Evolutionary conservation across 371 early-diverging fungal species (phyloP).

Genomic region (Syncephalastrum sp.): DNA sequence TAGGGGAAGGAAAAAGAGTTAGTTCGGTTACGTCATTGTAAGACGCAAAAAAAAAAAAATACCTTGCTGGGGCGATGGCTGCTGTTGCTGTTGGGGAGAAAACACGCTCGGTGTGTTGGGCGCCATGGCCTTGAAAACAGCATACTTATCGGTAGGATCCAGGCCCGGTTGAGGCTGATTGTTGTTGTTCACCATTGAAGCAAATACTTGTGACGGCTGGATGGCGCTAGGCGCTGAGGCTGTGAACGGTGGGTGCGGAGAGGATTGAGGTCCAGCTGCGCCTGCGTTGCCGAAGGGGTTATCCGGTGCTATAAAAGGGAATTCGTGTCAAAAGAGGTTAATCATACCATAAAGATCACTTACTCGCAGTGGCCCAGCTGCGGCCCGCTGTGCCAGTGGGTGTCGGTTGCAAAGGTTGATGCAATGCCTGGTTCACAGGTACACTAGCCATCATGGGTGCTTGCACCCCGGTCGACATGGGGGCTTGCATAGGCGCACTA

Average conservation of each 20-base stretch:
- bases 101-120: constrained; percentile 37
- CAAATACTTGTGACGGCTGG: constrained; percentile 26
- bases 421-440: constrained; percentile 27
- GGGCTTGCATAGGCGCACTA: constrained; percentile 16
- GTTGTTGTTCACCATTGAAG: constrained; percentile 20
- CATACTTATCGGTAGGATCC: constrained; percentile 41
- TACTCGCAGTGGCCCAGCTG: constrained; percentile 43
- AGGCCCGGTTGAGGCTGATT: not conserved
- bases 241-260: constrained; percentile 22
- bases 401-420: constrained; percentile 25
- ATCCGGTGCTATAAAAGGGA: constrained; percentile 33
- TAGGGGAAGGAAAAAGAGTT: not conserved
- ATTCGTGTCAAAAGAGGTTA: not conserved
- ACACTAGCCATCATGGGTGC: constrained; percentile 7
- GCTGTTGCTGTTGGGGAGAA: constrained; percentile 18
- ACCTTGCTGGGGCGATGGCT: constrained; percentile 3
- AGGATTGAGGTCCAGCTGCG: constrained; percentile 8
- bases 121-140: constrained; percentile 40
- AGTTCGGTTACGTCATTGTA: too few relatives aligned
- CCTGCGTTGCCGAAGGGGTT: constrained; percentile 39
- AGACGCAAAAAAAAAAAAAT: not conserved
- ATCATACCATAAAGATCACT: constrained; percentile 7
- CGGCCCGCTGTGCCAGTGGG: constrained; percentile 23
- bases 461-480: not conserved
- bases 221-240: constrained; percentile 10